Conservation (phyloP, 2,329 filamentous ascomycete species). For the Beauveria sp. region DNA sequence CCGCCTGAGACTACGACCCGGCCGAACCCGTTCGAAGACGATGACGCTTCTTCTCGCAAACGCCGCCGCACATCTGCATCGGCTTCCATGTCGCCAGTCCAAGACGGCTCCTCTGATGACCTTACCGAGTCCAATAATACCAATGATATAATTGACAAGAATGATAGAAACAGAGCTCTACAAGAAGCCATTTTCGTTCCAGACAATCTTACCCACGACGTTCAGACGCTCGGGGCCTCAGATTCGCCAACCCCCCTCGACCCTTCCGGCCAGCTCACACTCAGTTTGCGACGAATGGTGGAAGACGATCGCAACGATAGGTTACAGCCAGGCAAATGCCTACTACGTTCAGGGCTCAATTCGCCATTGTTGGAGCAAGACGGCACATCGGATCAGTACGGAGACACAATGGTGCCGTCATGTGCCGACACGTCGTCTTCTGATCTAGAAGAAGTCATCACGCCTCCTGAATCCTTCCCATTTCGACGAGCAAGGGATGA, state of each 20-base stretch:
- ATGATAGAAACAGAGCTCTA: not conserved
- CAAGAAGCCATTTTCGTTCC: not conserved
- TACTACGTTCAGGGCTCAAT: not conserved
- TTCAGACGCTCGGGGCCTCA: not conserved
- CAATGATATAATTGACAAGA: not conserved
- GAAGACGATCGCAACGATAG: not conserved
- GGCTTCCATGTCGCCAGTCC: slow-evolving; percentile 39
- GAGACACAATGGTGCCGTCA: not conserved
- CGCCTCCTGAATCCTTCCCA: slow-evolving; percentile 31
- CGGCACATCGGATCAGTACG: not conserved
- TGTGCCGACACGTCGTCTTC: not conserved
- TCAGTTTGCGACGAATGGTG: slow-evolving; percentile 5
- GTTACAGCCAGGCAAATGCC: not conserved
- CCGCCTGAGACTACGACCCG: slow-evolving; percentile 58
- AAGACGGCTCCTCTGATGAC: slow-evolving; percentile 26
- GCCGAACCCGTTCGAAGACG: slow-evolving; percentile 57
- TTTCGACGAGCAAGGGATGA: slow-evolving; percentile 28
- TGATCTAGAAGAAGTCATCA: slow-evolving; percentile 4
- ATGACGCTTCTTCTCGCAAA: slow-evolving; percentile 48
- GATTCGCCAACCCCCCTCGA: not conserved
- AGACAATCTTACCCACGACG: not conserved
- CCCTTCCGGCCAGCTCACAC: not conserved
- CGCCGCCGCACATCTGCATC: slow-evolving; percentile 53
- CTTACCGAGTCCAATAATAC: not conserved
- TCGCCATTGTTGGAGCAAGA: not conserved